These are phyloP conservation scores for Agrocybe praecox DNA, from an alignment of 768 basidiomycete genomes.

Conservation along the genomic window DNA sequence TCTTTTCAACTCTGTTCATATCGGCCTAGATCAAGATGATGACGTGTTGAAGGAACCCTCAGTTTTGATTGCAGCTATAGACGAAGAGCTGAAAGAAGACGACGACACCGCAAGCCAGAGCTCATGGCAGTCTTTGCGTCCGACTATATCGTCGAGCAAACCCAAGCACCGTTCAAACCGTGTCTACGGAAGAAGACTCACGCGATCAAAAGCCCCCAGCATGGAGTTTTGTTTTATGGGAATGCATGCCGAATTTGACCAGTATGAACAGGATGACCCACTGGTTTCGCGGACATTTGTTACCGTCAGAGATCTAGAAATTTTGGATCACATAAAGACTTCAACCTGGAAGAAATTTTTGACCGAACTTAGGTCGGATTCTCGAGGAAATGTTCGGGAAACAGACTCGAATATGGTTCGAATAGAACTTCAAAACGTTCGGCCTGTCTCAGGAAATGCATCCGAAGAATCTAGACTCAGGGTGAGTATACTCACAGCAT, in stretches of 20 bases:
- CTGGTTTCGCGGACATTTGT: conserved; percentile 68
- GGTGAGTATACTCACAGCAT: conserved; percentile 43
- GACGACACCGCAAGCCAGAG: conserved; percentile 75
- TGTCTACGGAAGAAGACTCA: conserved; percentile 62
- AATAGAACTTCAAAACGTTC: conserved; percentile 74
- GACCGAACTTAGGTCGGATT: conserved; percentile 81
- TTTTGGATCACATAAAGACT: conserved; percentile 96
- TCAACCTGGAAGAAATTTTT: conserved; percentile 99
- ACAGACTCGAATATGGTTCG: conserved; percentile 95
- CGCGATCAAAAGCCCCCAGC: conserved; percentile 73
- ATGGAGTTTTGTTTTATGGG: conserved; percentile 83
- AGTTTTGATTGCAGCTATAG: conserved; percentile 87
- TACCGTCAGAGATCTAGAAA: conserved; percentile 77
- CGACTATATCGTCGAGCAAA: conserved; percentile 45
- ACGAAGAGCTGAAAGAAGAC: conserved; percentile 84
- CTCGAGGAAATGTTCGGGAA: conserved; percentile 86
- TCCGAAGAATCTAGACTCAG: conserved; percentile 79
- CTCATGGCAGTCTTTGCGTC: conserved; percentile 88
- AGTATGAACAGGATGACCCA: conserved; percentile 55
- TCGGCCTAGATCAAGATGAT: conserved; percentile 82
- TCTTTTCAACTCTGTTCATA: conserved; percentile 93
- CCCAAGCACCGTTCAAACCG: conserved; percentile 39
- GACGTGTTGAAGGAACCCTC: conserved; percentile 70
- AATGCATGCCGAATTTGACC: conserved; percentile 66
- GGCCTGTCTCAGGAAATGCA: conserved; percentile 66